Percentiles rank a stretch among this genome's conserved stretches.
phyloP scores from a whole-genome alignment of 192 early-diverging fungal genomes.

The Umbelopsis sp. region DNA sequence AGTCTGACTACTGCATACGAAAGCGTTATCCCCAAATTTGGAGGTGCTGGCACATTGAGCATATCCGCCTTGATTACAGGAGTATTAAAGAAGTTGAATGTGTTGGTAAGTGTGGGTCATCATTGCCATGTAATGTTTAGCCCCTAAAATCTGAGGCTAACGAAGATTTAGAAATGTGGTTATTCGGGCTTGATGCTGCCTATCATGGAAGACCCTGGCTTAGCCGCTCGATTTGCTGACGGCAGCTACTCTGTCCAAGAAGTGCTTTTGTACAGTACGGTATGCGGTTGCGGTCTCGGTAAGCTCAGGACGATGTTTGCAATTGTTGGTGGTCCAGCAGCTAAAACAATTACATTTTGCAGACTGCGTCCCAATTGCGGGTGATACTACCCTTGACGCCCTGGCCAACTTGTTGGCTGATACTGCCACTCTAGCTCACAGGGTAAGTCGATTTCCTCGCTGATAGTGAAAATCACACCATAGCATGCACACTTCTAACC shows the following conservation, averaged over 20 bases:
- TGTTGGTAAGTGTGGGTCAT: background rate
- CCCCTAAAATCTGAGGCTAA: background rate
- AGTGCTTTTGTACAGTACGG: conserved; percentile 16
- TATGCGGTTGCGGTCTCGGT: conserved; percentile 30
- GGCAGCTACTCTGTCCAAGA: conserved; percentile 7
- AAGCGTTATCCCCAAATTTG: conserved; percentile 17
- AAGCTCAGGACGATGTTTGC: background rate
- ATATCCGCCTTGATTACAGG: conserved; percentile 22
- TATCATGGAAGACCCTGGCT: conserved; percentile 26
- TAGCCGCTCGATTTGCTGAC: conserved; percentile 19
- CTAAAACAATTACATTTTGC: background rate
- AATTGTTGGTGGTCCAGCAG: background rate
- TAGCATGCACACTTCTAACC: background rate
- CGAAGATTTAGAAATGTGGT: conserved; percentile 16
- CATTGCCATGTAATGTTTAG: too few species aligned
- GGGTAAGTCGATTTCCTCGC: background rate
- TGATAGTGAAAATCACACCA: background rate
- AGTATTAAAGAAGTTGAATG: conserved; percentile 18
- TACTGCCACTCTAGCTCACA: conserved; percentile 18
- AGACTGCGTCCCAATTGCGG: conserved; percentile 27
- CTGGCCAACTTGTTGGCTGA: conserved; percentile 26
- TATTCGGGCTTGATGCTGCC: conserved; percentile 28
- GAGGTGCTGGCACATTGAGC: conserved; percentile 17
- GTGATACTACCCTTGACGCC: conserved; percentile 6
- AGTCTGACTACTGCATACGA: conserved; percentile 20